Percentiles rank a stretch among this genome's conserved stretches.
Conservation (phyloP, 2,329 filamentous ascomycete genomes). For the Trichophyton simii region DNA sequence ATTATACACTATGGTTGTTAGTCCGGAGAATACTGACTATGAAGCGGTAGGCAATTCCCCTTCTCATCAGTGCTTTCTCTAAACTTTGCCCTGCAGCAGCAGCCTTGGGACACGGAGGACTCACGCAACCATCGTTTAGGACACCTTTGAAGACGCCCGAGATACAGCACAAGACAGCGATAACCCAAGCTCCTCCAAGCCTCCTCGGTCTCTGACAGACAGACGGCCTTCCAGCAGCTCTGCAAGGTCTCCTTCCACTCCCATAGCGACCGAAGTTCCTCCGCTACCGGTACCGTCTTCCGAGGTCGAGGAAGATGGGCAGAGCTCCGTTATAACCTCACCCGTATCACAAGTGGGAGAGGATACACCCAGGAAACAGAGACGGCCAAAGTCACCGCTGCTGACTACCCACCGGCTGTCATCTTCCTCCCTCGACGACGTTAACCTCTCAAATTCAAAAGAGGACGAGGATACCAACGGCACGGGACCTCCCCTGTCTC, state of each 20-base stretch:
- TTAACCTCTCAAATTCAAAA: conserved; percentile 52
- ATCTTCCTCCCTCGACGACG: conserved; percentile 48
- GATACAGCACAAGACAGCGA: conserved; percentile 37
- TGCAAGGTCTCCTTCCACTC: conserved; percentile 25
- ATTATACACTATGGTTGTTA: conserved; percentile 25
- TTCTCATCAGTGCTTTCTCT: not conserved
- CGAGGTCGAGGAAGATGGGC: conserved; percentile 13
- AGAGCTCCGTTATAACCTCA: conserved; percentile 18
- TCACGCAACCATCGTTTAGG: conserved; percentile 34
- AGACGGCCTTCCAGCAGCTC: conserved; percentile 31
- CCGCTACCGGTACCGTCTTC: conserved; percentile 15
- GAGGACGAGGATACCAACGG: conserved; percentile 26
- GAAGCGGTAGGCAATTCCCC: conserved; percentile 25
- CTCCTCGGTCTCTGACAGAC: conserved; percentile 50
- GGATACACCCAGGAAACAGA: conserved; percentile 25
- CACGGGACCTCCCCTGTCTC: conserved; percentile 3
- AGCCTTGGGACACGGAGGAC: not conserved
- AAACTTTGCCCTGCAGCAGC: not conserved
- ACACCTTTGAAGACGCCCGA: conserved; percentile 72
- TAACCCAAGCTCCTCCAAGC: conserved; percentile 23
- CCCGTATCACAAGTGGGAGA: conserved; percentile 22
- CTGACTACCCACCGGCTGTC: conserved; percentile 44
- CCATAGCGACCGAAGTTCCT: conserved; percentile 24
- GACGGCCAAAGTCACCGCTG: conserved; percentile 39
- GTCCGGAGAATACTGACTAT: conserved; percentile 30